phyloP scores from a whole-genome alignment of 768 basidiomycete genomes.

The Lactarius hengduanensis region DNA sequence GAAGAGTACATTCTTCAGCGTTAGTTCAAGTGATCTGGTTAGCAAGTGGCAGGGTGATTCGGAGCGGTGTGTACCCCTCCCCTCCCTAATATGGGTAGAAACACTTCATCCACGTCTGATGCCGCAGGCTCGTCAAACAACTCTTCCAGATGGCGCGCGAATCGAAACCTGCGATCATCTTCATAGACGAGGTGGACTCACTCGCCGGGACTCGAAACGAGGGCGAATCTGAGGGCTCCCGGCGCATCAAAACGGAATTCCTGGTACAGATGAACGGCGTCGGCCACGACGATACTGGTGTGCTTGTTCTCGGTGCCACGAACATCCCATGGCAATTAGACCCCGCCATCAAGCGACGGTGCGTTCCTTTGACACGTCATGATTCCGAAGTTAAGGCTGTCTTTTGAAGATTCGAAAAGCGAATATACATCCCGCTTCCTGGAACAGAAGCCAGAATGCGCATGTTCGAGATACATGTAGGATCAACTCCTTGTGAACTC shows the following conservation, averaged over 20 bases:
- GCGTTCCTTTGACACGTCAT: slow-evolving; percentile 30
- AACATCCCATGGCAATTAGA: slow-evolving; percentile 99
- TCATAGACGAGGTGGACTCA: slow-evolving; percentile 98
- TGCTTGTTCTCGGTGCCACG: slow-evolving; percentile 94
- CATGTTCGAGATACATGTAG: slow-evolving; percentile 98
- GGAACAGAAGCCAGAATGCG: slow-evolving; percentile 86
- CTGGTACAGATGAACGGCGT: slow-evolving; percentile 99
- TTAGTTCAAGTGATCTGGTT: slow-evolving; percentile 92
- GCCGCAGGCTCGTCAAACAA: slow-evolving; percentile 83
- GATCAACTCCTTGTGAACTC: slow-evolving; percentile 86
- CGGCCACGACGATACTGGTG: slow-evolving; percentile 95
- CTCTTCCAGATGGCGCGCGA: slow-evolving; percentile 96
- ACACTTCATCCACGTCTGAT: slow-evolving; percentile 11
- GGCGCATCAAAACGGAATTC: slow-evolving; percentile 97
- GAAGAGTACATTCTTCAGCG: slow-evolving; percentile 98
- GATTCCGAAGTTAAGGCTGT: background rate
- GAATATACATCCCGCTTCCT: slow-evolving; percentile 97
- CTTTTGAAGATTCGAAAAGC: slow-evolving; percentile 80
- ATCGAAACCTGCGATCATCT: slow-evolving; percentile 96
- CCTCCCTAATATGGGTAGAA: background rate
- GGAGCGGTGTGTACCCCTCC: slow-evolving; percentile 62
- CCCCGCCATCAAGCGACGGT: slow-evolving; percentile 95
- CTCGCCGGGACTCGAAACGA: slow-evolving; percentile 93
- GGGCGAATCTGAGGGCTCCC: slow-evolving; percentile 95
- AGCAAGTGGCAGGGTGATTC: slow-evolving; percentile 99